Base-by-base conservation (phyloP, 441 rosid species). In the Populus hybrid region DNA sequence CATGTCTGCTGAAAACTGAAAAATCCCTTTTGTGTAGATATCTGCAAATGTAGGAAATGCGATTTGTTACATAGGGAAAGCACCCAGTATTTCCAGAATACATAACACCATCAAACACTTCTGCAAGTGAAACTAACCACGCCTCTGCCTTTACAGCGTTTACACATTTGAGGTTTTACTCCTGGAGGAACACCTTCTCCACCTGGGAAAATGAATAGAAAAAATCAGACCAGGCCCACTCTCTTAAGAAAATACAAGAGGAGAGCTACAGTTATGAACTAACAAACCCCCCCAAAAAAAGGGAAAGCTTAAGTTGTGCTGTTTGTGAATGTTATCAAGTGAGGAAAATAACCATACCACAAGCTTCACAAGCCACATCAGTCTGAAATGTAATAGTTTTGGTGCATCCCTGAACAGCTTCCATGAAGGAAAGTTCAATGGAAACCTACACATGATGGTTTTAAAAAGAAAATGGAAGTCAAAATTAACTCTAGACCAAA, bases 121-220 rank as follows among this genome's bases (percentile, higher is more conserved):
- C 23, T 34, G 35, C 73, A 71, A 12, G 64, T 59, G 76, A 61
- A 68, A 88, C 98, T 85, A 75, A 97, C 99, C 98, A 90, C 87
- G 84, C 99, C 99, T 11, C 90, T 78, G 83, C 99, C 99, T 81
- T 86, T 85, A 87, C 99, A 97, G 72, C 90, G 90, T 81, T 86
- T 88, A 73, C 99, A 97, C 72, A 76, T 86, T 85, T 93, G 95
- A 74, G 98, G 98, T 84, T 89, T 93, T 59, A 96, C 94, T 75
- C 99, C 99, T 82, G 99, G 97, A 72, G 99, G 99, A 72, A 93
- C 90, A 79, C 99, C 99, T 82, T 89, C 92, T 73, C 99, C 99
- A 84, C 93, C 99, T 97, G 79, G 73, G 81, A 64, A 79, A 71
- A n/a, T 36, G 50, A 78, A 79, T 78, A 42, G 50, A 9, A 72